Conservation (phyloP, 2,329 filamentous ascomycete genomes). For the Huntiella abstrusa region DNA sequence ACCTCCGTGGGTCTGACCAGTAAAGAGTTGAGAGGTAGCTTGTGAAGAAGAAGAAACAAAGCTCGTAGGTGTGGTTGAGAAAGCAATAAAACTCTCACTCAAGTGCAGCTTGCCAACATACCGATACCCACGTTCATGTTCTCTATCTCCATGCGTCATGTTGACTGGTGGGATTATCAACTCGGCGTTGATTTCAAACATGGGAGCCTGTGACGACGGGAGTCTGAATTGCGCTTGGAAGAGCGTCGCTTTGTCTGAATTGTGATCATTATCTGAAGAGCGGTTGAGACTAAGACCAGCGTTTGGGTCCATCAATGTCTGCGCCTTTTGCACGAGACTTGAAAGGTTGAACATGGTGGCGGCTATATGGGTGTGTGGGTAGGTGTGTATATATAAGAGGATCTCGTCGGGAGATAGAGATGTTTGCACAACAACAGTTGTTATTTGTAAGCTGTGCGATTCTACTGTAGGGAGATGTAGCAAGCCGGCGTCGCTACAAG, state of each 20-base stretch:
- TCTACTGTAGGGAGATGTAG: too few species aligned
- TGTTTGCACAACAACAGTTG: too few species aligned
- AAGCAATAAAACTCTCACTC: slow-evolving; percentile 88
- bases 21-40: slow-evolving; percentile 65
- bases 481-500: too few species aligned
- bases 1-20: slow-evolving; percentile 79
- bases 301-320: slow-evolving; percentile 83
- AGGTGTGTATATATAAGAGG: not conserved
- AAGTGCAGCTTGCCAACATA: slow-evolving; percentile 87
- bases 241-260: slow-evolving; percentile 76
- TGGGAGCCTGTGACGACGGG: slow-evolving; percentile 73
- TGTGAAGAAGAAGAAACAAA: slow-evolving; percentile 66
- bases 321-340: slow-evolving; percentile 85
- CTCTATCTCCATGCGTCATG: slow-evolving; percentile 46
- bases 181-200: slow-evolving; percentile 93
- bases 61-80: slow-evolving; percentile 81
- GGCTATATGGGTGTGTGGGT: not conserved
- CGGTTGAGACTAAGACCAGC: slow-evolving; percentile 33
- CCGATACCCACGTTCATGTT: slow-evolving; percentile 58
- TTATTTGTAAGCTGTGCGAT: too few species aligned
- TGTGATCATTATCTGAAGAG: slow-evolving; percentile 53
- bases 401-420: too few species aligned
- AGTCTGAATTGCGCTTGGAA: slow-evolving; percentile 96
- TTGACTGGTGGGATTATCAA: slow-evolving; percentile 66
- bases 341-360: slow-evolving; percentile 41